Conservation (phyloP, 2,329 filamentous ascomycete genomes). For the Fusarium devonianum region DNA sequence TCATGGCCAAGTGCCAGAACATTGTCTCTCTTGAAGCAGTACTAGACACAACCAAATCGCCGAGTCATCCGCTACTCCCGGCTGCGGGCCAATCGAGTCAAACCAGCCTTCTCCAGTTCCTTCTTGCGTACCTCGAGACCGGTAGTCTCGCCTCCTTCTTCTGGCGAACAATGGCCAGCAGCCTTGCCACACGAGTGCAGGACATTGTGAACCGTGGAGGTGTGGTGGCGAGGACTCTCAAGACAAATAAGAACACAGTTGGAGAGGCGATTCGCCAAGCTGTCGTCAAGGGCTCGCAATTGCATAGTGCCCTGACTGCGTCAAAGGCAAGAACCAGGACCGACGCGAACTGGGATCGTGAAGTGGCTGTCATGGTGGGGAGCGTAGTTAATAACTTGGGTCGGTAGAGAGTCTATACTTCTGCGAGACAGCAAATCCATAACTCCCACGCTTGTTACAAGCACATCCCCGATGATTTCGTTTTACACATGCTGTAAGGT, state of each 20-base stretch:
- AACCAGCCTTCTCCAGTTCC: conserved; percentile 69
- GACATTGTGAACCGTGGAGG: conserved; percentile 86
- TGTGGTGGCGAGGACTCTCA: conserved; percentile 80
- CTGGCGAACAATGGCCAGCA: conserved; percentile 87
- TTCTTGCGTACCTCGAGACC: conserved; percentile 83
- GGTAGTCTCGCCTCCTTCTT: conserved; percentile 89
- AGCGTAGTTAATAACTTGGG: conserved; percentile 72
- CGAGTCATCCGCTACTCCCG: conserved; percentile 71
- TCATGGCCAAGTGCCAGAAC: conserved; percentile 86
- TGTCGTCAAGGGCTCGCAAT: conserved; percentile 77
- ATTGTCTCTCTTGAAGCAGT: conserved; percentile 86
- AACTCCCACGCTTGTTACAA: too few relatives aligned
- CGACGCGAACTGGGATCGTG: conserved; percentile 78
- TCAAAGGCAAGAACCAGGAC: conserved; percentile 56
- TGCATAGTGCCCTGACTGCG: conserved; percentile 63
- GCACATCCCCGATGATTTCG: too few relatives aligned
- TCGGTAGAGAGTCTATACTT: conserved; percentile 38
- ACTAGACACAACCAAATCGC: conserved; percentile 72
- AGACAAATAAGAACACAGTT: conserved; percentile 76
- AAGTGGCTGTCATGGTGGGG: conserved; percentile 93
- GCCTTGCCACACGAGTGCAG: conserved; percentile 77
- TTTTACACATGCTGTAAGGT: too few relatives aligned
- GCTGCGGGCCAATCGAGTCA: conserved; percentile 45
- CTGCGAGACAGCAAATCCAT: background rate
- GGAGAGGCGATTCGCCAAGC: conserved; percentile 82